Percentiles rank a stretch among this genome's conserved stretches.
Evolutionary conservation across 2,329 filamentous ascomycete genomes (phyloP).

Genomic region (Hypoxylon sp.): DNA sequence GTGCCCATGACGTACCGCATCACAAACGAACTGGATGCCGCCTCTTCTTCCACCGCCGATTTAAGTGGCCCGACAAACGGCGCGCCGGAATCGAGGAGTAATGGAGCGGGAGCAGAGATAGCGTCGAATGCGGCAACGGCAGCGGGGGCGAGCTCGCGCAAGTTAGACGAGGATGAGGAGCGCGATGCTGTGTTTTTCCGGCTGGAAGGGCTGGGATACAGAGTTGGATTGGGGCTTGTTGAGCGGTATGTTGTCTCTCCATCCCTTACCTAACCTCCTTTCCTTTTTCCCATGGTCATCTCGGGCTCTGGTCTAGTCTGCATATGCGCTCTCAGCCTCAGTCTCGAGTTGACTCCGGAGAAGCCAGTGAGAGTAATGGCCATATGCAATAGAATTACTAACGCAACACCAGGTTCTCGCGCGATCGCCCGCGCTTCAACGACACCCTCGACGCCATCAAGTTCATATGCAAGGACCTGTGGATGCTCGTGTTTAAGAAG

Average conservation of each 20-base stretch:
- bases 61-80: constrained; percentile 1
- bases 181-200: constrained; percentile 88
- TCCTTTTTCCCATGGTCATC: constrained; percentile 13
- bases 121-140: constrained; percentile 33
- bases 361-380: background rate
- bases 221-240: constrained; percentile 91
- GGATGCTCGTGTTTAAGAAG: constrained; percentile 94
- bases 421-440: constrained; percentile 87
- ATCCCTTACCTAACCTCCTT: constrained; percentile 24
- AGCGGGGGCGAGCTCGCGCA: constrained; percentile 46
- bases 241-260: constrained; percentile 75
- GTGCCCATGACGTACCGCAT: constrained; percentile 94
- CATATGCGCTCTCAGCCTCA: no score
- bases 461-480: constrained; percentile 98
- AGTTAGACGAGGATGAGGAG: constrained; percentile 81
- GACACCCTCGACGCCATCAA: constrained; percentile 97
- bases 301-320: constrained; percentile 6
- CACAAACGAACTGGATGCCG: constrained; percentile 76
- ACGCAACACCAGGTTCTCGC: constrained; percentile 74
- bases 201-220: constrained; percentile 87
- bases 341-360: no score
- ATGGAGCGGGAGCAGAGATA: constrained; percentile 34
- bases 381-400: background rate
- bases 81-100: constrained; percentile 19
- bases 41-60: constrained; percentile 49